Evolutionary conservation across 768 basidiomycete species (phyloP).

Genomic region (Coprinopsis marcescibilis): DNA sequence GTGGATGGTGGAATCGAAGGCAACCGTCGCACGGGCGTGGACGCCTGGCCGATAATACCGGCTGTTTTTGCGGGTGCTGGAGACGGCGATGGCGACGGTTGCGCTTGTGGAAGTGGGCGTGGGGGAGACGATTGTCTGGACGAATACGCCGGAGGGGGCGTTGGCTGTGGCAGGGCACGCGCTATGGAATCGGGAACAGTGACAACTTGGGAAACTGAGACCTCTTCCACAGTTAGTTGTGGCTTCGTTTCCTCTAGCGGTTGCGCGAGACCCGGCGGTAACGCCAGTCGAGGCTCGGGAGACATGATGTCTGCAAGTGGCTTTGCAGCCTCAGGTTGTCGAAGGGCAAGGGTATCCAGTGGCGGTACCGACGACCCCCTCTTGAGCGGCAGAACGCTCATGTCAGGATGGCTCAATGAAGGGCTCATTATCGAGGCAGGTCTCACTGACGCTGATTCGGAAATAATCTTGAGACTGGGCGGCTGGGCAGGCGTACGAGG

Average conservation of each 20-base stretch:
- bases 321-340: background rate
- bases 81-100: background rate
- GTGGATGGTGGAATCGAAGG: slow-evolving; percentile 16
- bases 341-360: background rate
- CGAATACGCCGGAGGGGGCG: background rate
- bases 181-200: background rate
- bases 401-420: slow-evolving; percentile 4
- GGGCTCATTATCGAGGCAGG: slow-evolving; percentile 15
- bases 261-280: background rate
- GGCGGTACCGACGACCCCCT: slow-evolving; percentile 17
- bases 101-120: background rate
- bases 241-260: background rate
- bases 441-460: slow-evolving; percentile 12
- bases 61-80: background rate
- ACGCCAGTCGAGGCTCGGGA: background rate
- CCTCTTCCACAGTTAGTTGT: background rate
- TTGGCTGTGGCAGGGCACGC: background rate
- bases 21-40: slow-evolving; percentile 12
- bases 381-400: slow-evolving; percentile 5
- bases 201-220: background rate
- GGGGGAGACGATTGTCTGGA: background rate
- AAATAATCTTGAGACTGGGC: slow-evolving; percentile 17
- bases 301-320: background rate
- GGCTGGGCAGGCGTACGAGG: slow-evolving; percentile 11
- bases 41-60: slow-evolving; percentile 6